Conservation (phyloP, 257 asterid genomes). For the Verbascum thapsus region DNA sequence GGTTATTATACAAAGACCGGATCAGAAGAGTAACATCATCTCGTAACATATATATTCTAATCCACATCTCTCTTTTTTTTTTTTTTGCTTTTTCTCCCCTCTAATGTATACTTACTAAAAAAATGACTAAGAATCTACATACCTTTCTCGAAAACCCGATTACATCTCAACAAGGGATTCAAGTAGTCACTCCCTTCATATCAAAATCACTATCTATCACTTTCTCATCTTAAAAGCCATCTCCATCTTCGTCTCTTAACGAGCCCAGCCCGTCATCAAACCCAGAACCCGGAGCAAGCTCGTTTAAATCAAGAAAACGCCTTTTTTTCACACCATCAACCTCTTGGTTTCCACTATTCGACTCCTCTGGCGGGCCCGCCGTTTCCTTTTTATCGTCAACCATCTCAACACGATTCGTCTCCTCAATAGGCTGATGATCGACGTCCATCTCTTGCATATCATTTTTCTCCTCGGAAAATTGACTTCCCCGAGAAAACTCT, state of each 20-base stretch:
- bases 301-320: slow-evolving; percentile 84
- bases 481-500: no score
- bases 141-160: no score
- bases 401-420: slow-evolving; percentile 25
- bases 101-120: slow-evolving; percentile 45
- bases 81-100: slow-evolving; percentile 16
- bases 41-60: slow-evolving; percentile 35
- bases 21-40: slow-evolving; percentile 50
- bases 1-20: slow-evolving; percentile 56
- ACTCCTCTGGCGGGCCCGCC: slow-evolving; percentile 37
- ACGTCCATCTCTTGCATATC: slow-evolving; percentile 41
- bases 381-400: slow-evolving; percentile 35
- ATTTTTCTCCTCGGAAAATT: slow-evolving; percentile 43
- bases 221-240: no score
- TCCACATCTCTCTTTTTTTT: slow-evolving; percentile 42
- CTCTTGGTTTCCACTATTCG: slow-evolving; percentile 45
- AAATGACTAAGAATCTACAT: slow-evolving; percentile 59
- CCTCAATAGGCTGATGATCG: slow-evolving; percentile 40
- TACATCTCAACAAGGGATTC: slow-evolving; percentile 45
- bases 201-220: no score
- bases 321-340: slow-evolving; percentile 48
- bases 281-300: slow-evolving; percentile 93
- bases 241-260: no score
- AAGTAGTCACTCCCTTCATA: no score
- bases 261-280: slow-evolving; percentile 81